phyloP scores from a whole-genome alignment of 495 filamentous ascomycete genomes.

The Bryoglossum gracile region DNA sequence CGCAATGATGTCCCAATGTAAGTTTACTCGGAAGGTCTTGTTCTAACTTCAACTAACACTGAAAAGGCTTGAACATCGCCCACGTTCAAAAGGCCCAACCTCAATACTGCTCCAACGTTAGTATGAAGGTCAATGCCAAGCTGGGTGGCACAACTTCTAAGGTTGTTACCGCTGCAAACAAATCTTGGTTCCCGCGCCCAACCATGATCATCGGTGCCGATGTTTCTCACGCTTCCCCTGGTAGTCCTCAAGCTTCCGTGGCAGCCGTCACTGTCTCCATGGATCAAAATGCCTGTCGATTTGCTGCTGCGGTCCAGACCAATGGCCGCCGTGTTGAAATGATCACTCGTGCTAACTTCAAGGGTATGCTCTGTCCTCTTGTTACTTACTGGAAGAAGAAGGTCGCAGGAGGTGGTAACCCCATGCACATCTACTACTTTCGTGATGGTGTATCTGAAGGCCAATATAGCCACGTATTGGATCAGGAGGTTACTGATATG shows the following conservation, averaged over 20 bases:
- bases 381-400: slow-evolving; percentile 54
- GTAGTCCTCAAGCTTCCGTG: slow-evolving; percentile 59
- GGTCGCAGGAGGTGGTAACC: slow-evolving; percentile 41
- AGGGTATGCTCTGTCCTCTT: slow-evolving; percentile 53
- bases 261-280: slow-evolving; percentile 80
- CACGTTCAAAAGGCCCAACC: slow-evolving; percentile 54
- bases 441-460: slow-evolving; percentile 90
- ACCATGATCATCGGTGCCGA: slow-evolving; percentile 47
- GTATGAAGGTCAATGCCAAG: slow-evolving; percentile 94
- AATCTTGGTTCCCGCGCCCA: slow-evolving; percentile 6
- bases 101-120: slow-evolving; percentile 83
- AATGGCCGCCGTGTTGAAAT: slow-evolving; percentile 76
- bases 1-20: slow-evolving; percentile 64
- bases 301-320: slow-evolving; percentile 65
- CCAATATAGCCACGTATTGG: slow-evolving; percentile 68
- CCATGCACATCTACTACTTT: slow-evolving; percentile 77
- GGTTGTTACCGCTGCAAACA: slow-evolving; percentile 2
- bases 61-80: slow-evolving; percentile 43
- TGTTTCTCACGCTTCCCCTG: slow-evolving; percentile 75
- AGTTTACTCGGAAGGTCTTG: not conserved
- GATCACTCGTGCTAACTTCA: slow-evolving; percentile 55
- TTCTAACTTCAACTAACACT: not conserved
- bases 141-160: slow-evolving; percentile 68
- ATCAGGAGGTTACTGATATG: slow-evolving; percentile 67
- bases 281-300: slow-evolving; percentile 60